Conservation (phyloP, 495 filamentous ascomycete species). For the Penicillium roqueforti region DNA sequence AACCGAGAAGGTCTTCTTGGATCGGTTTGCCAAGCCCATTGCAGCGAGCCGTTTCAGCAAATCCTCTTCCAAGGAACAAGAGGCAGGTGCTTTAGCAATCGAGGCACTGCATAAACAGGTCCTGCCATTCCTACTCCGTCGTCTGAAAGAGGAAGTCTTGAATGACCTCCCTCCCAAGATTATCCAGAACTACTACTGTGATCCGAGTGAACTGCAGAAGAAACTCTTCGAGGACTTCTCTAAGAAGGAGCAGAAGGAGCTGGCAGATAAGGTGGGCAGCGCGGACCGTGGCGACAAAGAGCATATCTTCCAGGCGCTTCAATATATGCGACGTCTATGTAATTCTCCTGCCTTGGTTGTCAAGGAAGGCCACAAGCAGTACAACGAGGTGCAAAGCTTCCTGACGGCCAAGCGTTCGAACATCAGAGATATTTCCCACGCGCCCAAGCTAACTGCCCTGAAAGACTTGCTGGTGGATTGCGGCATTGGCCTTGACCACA, state of each 20-base stretch:
- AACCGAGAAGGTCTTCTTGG: conserved; percentile 97
- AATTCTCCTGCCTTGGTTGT: conserved; percentile 95
- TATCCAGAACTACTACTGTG: conserved; percentile 98
- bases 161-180: conserved; percentile 98
- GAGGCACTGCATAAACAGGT: conserved; percentile 98
- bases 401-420: conserved; percentile 64
- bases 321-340: conserved; percentile 99
- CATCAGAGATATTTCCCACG: conserved; percentile 80
- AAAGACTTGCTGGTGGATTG: conserved; percentile 90
- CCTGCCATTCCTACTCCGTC: conserved; percentile 90
- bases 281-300: conserved; percentile 88
- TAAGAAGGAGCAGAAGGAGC: conserved; percentile 81
- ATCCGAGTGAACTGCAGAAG: conserved; percentile 91
- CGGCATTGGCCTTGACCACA: conserved; percentile 72
- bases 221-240: conserved; percentile 95
- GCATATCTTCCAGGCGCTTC: conserved; percentile 97
- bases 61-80: conserved; percentile 96
- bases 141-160: conserved; percentile 95
- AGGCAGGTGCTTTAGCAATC: conserved; percentile 91
- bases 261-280: conserved; percentile 71
- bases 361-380: conserved; percentile 88
- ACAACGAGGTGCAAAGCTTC: conserved; percentile 73
- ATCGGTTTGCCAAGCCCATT: conserved; percentile 96
- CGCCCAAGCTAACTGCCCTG: conserved; percentile 86
- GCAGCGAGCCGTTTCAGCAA: conserved; percentile 91